Evolutionary conservation across 805 yeast genomes (phyloP).

Genomic region (Wickerhamomyces ciferrii): DNA sequence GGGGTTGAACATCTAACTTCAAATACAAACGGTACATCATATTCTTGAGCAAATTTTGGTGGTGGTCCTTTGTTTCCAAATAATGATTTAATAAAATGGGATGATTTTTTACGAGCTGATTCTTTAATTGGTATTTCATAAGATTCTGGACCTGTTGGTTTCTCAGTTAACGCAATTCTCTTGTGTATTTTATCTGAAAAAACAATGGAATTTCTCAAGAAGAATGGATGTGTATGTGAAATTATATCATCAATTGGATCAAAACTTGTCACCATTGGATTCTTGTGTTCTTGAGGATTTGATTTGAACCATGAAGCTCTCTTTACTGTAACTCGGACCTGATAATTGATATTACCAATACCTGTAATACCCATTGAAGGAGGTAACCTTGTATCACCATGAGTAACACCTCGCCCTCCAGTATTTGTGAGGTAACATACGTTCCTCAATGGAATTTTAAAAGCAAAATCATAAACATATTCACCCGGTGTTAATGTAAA

Average conservation of each 20-base stretch:
- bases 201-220: slow-evolving; percentile 34
- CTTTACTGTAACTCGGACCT: slow-evolving; percentile 54
- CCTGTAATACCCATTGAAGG: background rate
- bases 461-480: slow-evolving; percentile 38
- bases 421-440: too few species aligned
- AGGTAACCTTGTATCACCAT: background rate
- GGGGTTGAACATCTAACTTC: slow-evolving; percentile 1
- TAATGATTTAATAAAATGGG: background rate
- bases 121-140: background rate
- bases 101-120: background rate
- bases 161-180: slow-evolving; percentile 31
- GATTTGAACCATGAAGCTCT: slow-evolving; percentile 41
- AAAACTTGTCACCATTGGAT: slow-evolving; percentile 3
- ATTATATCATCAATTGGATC: slow-evolving; percentile 5
- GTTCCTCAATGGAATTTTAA: background rate
- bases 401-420: too few species aligned
- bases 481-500: slow-evolving; percentile 35
- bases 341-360: slow-evolving; percentile 27
- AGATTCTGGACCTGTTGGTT: background rate
- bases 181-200: slow-evolving; percentile 36
- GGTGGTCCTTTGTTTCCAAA: background rate
- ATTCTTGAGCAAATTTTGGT: background rate
- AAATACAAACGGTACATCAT: background rate
- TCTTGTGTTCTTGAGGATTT: slow-evolving; percentile 33
- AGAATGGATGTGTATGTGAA: slow-evolving; percentile 33